phyloP scores from a whole-genome alignment of 139 green algal species.

The Choricystis sp. region DNA sequence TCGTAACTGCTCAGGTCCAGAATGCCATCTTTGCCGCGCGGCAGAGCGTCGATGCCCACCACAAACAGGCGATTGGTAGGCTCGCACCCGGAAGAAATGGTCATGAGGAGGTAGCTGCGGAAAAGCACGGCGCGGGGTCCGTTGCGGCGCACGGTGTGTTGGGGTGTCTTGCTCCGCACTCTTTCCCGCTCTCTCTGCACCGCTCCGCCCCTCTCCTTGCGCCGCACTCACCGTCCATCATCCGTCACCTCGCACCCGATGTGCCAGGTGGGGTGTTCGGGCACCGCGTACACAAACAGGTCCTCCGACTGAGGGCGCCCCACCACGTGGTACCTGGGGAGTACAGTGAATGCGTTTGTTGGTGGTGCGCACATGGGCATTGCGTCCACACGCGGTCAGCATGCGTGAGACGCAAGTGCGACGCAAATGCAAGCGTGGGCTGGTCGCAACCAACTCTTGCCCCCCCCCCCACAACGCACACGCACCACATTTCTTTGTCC shows the following conservation, averaged over 20 bases:
- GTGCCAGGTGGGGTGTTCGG: conserved; percentile 51
- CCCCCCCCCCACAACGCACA: too few species aligned
- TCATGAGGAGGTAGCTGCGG: conserved; percentile 34
- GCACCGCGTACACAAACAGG: conserved; percentile 28
- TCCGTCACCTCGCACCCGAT: conserved; percentile 52
- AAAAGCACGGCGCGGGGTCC: too few species aligned
- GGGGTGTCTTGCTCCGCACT: not conserved
- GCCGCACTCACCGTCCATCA: conserved; percentile 55
- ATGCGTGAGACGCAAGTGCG: too few species aligned
- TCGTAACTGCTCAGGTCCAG: conserved; percentile 23
- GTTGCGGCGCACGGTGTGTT: too few species aligned
- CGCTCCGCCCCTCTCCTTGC: not conserved
- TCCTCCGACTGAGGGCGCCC: conserved; percentile 56
- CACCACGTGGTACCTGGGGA: conserved; percentile 60
- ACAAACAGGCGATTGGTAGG: conserved; percentile 58
- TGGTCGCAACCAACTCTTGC: too few species aligned
- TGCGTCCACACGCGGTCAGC: too few species aligned
- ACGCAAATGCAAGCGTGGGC: too few species aligned
- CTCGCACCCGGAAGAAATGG: conserved; percentile 53
- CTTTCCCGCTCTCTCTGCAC: not conserved
- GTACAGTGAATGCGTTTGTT: too few species aligned
- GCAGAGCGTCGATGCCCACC: conserved; percentile 30
- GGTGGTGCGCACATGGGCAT: too few species aligned
- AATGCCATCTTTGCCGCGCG: conserved; percentile 8
- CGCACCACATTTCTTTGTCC: conserved; percentile 31